These are phyloP conservation scores for Lolium rigidum DNA, from an alignment of 176 grass and related monocot genomes.

Conservation along the genomic window DNA sequence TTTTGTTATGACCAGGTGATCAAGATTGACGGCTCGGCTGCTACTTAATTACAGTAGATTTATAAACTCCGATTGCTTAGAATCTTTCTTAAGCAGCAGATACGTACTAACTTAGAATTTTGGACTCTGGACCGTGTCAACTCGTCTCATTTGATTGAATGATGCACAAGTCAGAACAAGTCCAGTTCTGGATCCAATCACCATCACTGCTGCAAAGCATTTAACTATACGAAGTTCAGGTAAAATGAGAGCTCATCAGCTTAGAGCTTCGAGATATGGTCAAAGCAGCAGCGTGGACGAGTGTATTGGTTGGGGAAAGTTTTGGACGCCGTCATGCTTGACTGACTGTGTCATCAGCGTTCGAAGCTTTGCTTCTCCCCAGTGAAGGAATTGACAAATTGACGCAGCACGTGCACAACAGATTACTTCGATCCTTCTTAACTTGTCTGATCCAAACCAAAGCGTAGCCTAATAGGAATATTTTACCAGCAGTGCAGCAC, in stretches of 20 bases:
- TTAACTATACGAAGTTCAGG: not conserved
- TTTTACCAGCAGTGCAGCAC: too few species aligned
- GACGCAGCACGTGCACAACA: too few species aligned
- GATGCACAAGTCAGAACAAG: not conserved
- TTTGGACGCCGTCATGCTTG: not conserved
- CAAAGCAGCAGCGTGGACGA: not conserved
- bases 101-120: not conserved
- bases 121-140: not conserved
- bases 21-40: not conserved
- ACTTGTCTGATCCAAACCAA: too few species aligned
- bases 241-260: not conserved
- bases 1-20: not conserved
- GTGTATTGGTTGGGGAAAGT: too few species aligned
- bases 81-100: not conserved
- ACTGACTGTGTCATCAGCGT: not conserved
- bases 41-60: not conserved
- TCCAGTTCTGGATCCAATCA: not conserved
- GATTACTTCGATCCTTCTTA: too few species aligned
- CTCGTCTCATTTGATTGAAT: too few species aligned
- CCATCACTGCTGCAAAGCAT: not conserved
- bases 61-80: not conserved
- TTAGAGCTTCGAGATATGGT: not conserved
- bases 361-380: not conserved
- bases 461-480: too few species aligned
- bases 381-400: too few species aligned